Base-by-base conservation (phyloP, 2,329 filamentous ascomycete species). In the Simplicillium sp. region DNA sequence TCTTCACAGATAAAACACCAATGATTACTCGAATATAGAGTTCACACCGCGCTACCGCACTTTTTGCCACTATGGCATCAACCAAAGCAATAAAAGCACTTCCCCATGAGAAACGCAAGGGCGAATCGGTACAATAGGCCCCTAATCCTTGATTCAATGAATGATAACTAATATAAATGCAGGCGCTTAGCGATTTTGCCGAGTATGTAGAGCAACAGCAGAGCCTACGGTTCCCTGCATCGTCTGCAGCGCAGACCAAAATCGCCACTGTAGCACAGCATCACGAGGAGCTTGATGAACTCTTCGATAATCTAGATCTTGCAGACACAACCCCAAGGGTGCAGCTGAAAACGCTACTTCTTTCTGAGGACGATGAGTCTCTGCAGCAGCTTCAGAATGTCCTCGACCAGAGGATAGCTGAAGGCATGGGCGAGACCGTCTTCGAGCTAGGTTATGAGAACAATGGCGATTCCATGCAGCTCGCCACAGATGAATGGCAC, bases 131-230 rank as follows among this genome's bases (percentile, higher is more conserved):
- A 75, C 45, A 75, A 44, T 25, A 15, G 32, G 17, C 29, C 4
- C 7, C 7, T 14, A 14, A 11, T 11, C 14, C 15, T 13, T 36
- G 29, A 32, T 8, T 11, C 11, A 12, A 29, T 4, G 9, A 12
- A 17, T 9, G 7, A 9, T 18, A 14, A 34, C 9, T 36, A 41
- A 41, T 47, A 14, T 50, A 47, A 25, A 20, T 20, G 1, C 38
- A 75, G 73, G 89, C 90, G 11, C 74, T 98, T 42, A 92, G 85
- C 67, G 92, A 97, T 54, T 98, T 98, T 59, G 88, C 89, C 61
- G 92, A 98, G 55, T 97, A 96, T 55, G 92, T 96, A 49, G 88
- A 97, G 62, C 84, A 88, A 59, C 89, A 97, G 60, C 92, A 97
- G 62, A 80, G 81, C 12, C 64, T 82, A 38, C 81, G 84, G 42